Evolutionary conservation across 306 rosid species (phyloP), one percentile per base, ranked within the genome.

Genomic region (Malus fusca): DNA sequence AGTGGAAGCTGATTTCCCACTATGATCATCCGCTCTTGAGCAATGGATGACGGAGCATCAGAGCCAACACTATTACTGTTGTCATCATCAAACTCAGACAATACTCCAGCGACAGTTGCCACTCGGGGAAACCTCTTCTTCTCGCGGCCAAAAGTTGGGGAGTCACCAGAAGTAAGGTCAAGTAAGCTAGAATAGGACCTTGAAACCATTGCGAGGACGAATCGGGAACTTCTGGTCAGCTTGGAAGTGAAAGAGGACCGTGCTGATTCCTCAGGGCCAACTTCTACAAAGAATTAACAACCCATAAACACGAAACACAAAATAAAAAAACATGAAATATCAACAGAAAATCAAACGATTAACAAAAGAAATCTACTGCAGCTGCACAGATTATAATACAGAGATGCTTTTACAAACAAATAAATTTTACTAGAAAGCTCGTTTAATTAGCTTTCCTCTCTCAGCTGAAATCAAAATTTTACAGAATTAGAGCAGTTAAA

Each of bases 1-100:
- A 92, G 71, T 3, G 97, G 97, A 78, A 92, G 97, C 81, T 92
- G 96, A 72, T 92, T 92, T 53, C 97, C 97, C 11, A 92, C 96
- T 51, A 92, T 88, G 74, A 92, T 88, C 90, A 90, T 88, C 79
- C 97, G 77, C 43, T 92, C 97, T 78, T 86, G 97, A 62, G 90
- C 76, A 25, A 92, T 77, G 1, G 97, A 84, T 3, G 96, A 92
- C 3, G 93, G 97, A 75, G 93, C 96, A 69, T 88, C 96, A 28
- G 96, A 92, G 46, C 92, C 91, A 79, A 77, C 85, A 77, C 97
- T 90, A 75, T 83, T 84, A 75, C 82, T 43, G 74, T 80, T 42
- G 33, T 92, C 96, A 72, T 92, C 97, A 69, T 92, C 97, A 40
- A 88, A 83, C 69, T 92, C 97, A 55, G 97, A 90, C 65, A 92